Base-by-base conservation (phyloP, 2,329 filamentous ascomycete species). In the Didymella sp. region DNA sequence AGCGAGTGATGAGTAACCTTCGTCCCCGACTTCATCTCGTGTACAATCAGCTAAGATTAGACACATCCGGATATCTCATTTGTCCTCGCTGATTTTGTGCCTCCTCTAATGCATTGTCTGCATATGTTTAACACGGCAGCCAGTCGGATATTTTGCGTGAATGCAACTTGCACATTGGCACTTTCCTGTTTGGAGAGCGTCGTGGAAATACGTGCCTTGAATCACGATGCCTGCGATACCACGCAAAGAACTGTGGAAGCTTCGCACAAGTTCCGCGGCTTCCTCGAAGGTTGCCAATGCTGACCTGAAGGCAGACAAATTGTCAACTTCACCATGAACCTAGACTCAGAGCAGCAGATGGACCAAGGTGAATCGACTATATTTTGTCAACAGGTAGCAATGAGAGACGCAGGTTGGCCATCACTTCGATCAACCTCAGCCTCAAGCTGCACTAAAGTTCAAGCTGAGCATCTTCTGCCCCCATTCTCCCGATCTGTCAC, bases 21-120 rank as follows among this genome's bases (percentile, higher is more conserved):
- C 49, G 51, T 52, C 33, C 35, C 11, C 38, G 55, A 64, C 56
- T 61, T 59, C 59, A 62, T 37, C 61, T 71, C 64, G 66, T 70
- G 65, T 68, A 62, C 55, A 64, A 45, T 60, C 51, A 62, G 60
- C 72, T 73, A 73, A 74, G 73, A 69, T 71, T 73, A 71, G 69
- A 66, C 56, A 51, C 43, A 44, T 51, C 42, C 27, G 48, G 50
- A 45, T n/a, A 25, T 63, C 40, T 64, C 49, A 71, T 66, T 69
- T 61, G 65, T 58, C 59, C 46, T 49, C 51, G 33, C 57, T 58
- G 35, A 51, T 15, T 30, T 56, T 56, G 61, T 56, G 60, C 45
- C 38, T 49, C 38, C 22, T 44, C 44, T n/a, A 17, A 15, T 21
- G 24, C 22, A 28, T 21, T 2, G 33, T 50, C 40, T 56, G 45